Percentiles rank a stretch among this genome's conserved stretches.
These are phyloP conservation scores for Bretschneidera sinensis DNA, from an alignment of 345 rosid species.

Conservation along the genomic window DNA sequence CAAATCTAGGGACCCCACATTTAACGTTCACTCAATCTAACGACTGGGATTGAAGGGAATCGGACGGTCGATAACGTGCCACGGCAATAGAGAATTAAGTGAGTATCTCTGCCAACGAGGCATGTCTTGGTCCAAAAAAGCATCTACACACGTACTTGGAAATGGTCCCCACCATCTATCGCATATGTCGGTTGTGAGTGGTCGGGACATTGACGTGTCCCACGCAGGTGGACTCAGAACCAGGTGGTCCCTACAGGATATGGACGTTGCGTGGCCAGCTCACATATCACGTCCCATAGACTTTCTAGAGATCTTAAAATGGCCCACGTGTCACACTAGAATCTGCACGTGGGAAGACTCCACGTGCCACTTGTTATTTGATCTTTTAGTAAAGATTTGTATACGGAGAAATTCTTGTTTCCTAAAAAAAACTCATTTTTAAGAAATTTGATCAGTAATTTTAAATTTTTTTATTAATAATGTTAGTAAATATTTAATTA, in stretches of 20 bases:
- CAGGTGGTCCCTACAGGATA: slow-evolving; percentile 23
- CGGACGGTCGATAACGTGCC: slow-evolving; percentile 10
- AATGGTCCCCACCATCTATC: slow-evolving; percentile 32
- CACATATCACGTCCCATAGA: slow-evolving; percentile 10
- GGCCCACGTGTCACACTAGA: slow-evolving; percentile 20
- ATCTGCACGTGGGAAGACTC: slow-evolving; percentile 20
- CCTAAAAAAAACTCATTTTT: too few species aligned
- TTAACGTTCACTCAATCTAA: not conserved
- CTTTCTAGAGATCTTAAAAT: slow-evolving; percentile 22
- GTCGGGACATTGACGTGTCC: slow-evolving; percentile 44
- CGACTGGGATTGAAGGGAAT: not conserved
- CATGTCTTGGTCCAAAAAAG: slow-evolving; percentile 3
- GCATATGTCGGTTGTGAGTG: slow-evolving; percentile 38
- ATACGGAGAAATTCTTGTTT: too few species aligned
- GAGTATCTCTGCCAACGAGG: slow-evolving; percentile 26
- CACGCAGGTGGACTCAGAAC: slow-evolving; percentile 15
- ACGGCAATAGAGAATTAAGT: slow-evolving; percentile 8
- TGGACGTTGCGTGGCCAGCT: slow-evolving; percentile 42
- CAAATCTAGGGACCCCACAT: slow-evolving; percentile 1
- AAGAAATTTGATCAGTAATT: too few species aligned
- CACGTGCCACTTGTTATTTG: too few species aligned
- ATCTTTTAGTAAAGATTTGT: too few species aligned
- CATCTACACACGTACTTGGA: slow-evolving; percentile 14
- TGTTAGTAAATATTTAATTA: too few species aligned
- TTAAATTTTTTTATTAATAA: too few species aligned